Evolutionary conservation across 805 yeast genomes (phyloP).

Genomic region (Cyberlindnera lachancei): DNA sequence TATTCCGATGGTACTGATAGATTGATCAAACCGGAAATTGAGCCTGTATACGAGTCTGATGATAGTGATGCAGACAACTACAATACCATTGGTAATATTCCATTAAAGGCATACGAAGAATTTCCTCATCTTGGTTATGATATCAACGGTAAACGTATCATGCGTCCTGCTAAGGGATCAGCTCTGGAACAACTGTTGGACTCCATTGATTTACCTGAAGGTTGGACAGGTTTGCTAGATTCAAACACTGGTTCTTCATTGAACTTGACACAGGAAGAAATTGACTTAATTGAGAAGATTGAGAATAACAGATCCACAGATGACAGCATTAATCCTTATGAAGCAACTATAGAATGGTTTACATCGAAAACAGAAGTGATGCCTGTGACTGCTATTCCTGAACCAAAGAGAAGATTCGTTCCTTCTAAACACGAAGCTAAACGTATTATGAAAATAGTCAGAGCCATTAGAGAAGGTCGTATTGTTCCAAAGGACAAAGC

Average conservation of each 20-base stretch:
- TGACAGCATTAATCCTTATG: conserved; percentile 77
- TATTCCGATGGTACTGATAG: conserved; percentile 80
- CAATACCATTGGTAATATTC: conserved; percentile 92
- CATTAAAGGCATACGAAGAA: conserved; percentile 89
- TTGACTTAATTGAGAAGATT: conserved; percentile 79
- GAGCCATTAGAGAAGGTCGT: conserved; percentile 94
- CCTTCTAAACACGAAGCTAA: conserved; percentile 97
- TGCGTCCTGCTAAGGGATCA: conserved; percentile 97
- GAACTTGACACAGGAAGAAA: conserved; percentile 79
- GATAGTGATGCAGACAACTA: conserved; percentile 76
- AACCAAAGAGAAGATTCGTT: conserved; percentile 93
- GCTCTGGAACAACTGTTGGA: conserved; percentile 89
- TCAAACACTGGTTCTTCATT: conserved; percentile 79
- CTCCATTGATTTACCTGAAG: conserved; percentile 89
- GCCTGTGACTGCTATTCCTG: conserved; percentile 93
- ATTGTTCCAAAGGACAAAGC: conserved; percentile 66
- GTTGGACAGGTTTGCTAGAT: conserved; percentile 96
- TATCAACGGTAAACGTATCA: conserved; percentile 94
- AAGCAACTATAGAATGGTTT: conserved; percentile 94
- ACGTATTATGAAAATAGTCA: conserved; percentile 91
- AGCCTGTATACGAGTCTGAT: conserved; percentile 92
- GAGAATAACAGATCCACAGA: conserved; percentile 82
- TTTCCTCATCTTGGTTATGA: conserved; percentile 97
- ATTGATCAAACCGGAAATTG: conserved; percentile 77
- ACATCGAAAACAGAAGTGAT: conserved; percentile 74